Evolutionary conservation across 1,139 yeast species (phyloP), one percentile per base, ranked within the genome.

Genomic region (Blastobotrys petasosporus): DNA sequence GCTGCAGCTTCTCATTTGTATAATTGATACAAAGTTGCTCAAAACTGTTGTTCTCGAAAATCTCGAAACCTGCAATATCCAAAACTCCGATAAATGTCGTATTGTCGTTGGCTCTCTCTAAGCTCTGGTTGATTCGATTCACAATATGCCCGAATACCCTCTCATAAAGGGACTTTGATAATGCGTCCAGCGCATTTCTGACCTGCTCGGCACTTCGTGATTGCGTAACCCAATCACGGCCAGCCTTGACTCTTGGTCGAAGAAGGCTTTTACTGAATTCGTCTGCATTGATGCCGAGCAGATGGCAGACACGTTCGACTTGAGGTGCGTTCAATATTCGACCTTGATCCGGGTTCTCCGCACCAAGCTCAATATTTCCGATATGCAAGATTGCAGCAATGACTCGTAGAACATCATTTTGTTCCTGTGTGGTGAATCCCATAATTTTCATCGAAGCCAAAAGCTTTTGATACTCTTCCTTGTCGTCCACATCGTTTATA

Each of bases 11-110:
- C 66, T 94, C 99, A 65, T 94, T 94, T 42, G 98, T 92, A 63
- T 86, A 92, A 61, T 94, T 94, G 62, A 94, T 94, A 67, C 98
- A 92, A 38, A 94, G 74, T 66, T 94, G 99, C 64, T 94, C 99
- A 63, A 94, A 92, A 1, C 96, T 86, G 62, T 94, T 94, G 50
- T 77, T 76, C 48, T 86, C 82, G 62, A 94, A 94, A 49, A 92
- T 92, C 67, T 94, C 99, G 67, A 92, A 94, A 6, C 98, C 99
- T 0, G 97, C 97, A 58, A 92, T 94, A 71, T 92, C 99, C 50
- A 92, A 71, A 2, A 94, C 94, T 2, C 99, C 98, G 56, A 92
- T 87, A 56, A 83, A 90, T 49, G 83, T 79, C 15, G 70, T 65
- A 15, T 70, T 64, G 29, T 60, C 64, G 46, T 64, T 61, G 9